These are phyloP conservation scores for Chalciporus pseudorubinellus DNA, from an alignment of 768 basidiomycete species.

Conservation along the genomic window DNA sequence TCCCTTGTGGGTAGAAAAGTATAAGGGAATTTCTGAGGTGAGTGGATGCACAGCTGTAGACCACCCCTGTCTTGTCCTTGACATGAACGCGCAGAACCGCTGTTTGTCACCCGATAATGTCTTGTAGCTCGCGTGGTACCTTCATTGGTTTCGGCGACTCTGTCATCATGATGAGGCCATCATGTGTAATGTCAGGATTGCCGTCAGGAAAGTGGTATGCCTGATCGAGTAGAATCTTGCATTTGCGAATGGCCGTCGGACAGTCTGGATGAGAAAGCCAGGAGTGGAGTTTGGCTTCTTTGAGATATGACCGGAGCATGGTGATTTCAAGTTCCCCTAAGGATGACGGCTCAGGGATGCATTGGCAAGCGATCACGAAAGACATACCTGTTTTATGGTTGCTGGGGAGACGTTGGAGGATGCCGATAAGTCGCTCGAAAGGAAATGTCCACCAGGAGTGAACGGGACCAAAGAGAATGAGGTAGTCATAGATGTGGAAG, in stretches of 20 bases:
- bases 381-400: conserved; percentile 39
- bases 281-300: conserved; percentile 8
- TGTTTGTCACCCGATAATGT: background rate
- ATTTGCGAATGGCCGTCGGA: conserved; percentile 11
- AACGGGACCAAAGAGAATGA: conserved; percentile 37
- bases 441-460: conserved; percentile 33
- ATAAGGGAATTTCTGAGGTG: conserved; percentile 12
- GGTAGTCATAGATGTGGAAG: conserved; percentile 33
- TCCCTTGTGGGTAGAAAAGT: conserved; percentile 10
- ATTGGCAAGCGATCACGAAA: background rate
- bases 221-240: conserved; percentile 20
- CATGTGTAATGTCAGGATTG: background rate
- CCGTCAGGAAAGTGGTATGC: background rate
- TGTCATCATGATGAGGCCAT: background rate
- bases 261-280: conserved; percentile 21
- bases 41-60: conserved; percentile 7
- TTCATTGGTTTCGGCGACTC: background rate
- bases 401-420: conserved; percentile 16
- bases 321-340: conserved; percentile 10
- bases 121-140: background rate
- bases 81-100: background rate
- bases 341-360: background rate
- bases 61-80: background rate
- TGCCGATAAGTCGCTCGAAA: conserved; percentile 24
- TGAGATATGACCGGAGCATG: conserved; percentile 14